Evolutionary conservation across 371 early-diverging fungal species (phyloP), one percentile per base, ranked within the genome.

Genomic region (Nosema muscidifuracis): DNA sequence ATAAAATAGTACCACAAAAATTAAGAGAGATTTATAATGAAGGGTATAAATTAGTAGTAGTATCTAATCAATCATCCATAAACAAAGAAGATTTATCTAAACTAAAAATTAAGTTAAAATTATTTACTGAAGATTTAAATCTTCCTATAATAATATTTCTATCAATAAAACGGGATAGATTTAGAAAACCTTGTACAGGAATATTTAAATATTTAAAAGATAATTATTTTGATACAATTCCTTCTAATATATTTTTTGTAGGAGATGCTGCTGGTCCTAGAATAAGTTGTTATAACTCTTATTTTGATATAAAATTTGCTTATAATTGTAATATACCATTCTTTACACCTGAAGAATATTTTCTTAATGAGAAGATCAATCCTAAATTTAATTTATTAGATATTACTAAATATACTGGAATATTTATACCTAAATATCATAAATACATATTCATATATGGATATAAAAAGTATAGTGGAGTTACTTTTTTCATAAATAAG

Each of bases 261-360:
- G 74, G 68, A 22, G 74, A 67, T 50, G 74, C 74, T 9, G 67
- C 63, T 18, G 68, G 64, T 16, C 30, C 26, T 26, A 50, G 40
- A 33, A 18, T 20, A 4, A 31, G 31, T 57, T 22, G 38, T 24
- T 60, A 74, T 43, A 31, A 30, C 6, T 44, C 63, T 7, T 38
- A 55, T 47, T 63, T 62, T 42, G 74, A 74, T 57, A 60, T 62
- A 13, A 67, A 74, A 28, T 74, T 67, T 67, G 74, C 74, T n/a
- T 63, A 67, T 28, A 74, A 74, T 68, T 24, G 43, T n/a, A 24
- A 53, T 16, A 53, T 74, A n/a, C 38, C 60, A 34, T 74, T 74
- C 36, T 67, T 56, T 34, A 62, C 63, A 24, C 74, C 74, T 44
- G 74, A 67, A 28, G 36, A 50, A 40, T 74, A 61, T 42, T 74